A percentile compares a stretch with the other conserved stretches of the same genome.
Evolutionary conservation across 441 rosid genomes (phyloP).

Genomic region (Omphalea diandra): DNA sequence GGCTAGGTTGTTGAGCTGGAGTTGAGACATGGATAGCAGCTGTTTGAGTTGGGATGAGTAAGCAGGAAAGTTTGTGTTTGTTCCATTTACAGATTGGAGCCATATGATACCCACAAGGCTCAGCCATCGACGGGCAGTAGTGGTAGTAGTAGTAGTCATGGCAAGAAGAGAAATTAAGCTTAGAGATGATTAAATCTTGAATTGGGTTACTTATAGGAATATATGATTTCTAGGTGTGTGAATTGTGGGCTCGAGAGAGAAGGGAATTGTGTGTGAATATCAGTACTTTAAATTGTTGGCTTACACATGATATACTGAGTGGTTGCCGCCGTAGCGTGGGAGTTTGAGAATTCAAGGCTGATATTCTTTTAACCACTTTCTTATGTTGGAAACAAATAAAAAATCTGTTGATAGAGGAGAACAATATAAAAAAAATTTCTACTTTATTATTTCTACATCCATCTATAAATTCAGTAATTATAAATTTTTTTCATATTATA

Average conservation of each 20-base stretch:
- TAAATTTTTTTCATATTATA: no score
- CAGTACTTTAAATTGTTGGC: not conserved
- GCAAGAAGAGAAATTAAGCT: not conserved
- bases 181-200: not conserved
- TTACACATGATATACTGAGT: no score
- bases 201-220: not conserved
- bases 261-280: not conserved
- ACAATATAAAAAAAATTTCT: no score
- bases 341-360: no score
- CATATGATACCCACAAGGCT: conserved; percentile 70
- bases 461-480: no score
- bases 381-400: no score
- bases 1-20: conserved; percentile 76
- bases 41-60: conserved; percentile 80
- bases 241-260: not conserved
- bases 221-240: not conserved
- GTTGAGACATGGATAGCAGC: conserved; percentile 66
- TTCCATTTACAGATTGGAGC: conserved; percentile 78
- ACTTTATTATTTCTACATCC: no score
- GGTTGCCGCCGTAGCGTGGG: no score
- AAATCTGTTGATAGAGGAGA: no score
- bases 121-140: conserved; percentile 53
- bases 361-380: no score
- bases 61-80: conserved; percentile 81
- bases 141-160: conserved; percentile 21